Percentiles rank a stretch among this genome's conserved stretches.
These are phyloP conservation scores for Neonectria sp. DNA, from an alignment of 2,329 filamentous ascomycete species.

Conservation along the genomic window DNA sequence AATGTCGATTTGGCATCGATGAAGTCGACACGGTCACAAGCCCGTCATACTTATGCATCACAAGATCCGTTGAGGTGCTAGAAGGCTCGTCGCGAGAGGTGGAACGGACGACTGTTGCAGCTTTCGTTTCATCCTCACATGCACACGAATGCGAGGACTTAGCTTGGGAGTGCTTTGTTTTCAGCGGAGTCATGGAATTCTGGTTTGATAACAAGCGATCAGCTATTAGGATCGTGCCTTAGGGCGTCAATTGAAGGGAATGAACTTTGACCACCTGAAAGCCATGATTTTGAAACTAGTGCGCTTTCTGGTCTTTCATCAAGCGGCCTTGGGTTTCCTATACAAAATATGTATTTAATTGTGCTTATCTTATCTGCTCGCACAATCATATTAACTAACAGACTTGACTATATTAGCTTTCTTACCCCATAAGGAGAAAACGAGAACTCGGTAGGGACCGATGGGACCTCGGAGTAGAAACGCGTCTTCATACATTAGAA, in stretches of 20 bases:
- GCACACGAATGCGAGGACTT: no score
- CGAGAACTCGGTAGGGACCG: neutral
- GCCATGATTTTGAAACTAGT: no score
- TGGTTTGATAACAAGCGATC: no score
- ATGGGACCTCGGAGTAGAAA: conserved; percentile 11
- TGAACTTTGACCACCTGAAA: no score
- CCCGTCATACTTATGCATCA: conserved; percentile 6
- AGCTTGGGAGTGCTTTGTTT: no score
- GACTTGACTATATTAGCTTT: no score
- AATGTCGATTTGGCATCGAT: conserved; percentile 8
- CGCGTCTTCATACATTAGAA: conserved; percentile 9
- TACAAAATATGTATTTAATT: no score
- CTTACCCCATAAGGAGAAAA: conserved; percentile 6
- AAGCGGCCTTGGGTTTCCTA: neutral
- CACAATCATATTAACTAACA: no score
- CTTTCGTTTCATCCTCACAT: neutral
- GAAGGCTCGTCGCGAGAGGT: neutral
- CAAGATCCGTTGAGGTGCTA: neutral
- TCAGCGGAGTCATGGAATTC: no score
- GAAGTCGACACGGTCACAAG: neutral
- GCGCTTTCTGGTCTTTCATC: no score
- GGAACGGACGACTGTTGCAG: neutral
- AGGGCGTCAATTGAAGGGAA: no score
- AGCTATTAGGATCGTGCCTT: no score
- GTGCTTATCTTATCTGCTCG: neutral